Base-by-base conservation (phyloP, 305 asterid genomes). In the Fraxinus baroniana region DNA sequence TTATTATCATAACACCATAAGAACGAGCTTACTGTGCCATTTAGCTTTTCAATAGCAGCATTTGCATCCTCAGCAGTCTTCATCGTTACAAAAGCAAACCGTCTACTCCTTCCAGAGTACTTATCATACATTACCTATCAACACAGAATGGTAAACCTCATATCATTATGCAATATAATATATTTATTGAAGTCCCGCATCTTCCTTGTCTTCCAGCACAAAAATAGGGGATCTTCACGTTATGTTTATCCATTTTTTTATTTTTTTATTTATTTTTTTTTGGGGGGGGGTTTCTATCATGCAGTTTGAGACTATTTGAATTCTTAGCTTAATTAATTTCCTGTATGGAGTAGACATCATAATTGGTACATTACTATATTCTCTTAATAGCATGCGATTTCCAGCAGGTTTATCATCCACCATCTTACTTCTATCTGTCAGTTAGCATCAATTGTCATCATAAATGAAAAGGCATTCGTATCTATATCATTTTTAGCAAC, bases 11-110 rank as follows among this genome's bases (percentile, higher is more conserved):
- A 44, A 52, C 17, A 20, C 41, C 24, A 46, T 28, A 30, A 18
- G 41, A 26, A 74, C 6, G 20, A 49, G 77, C 96, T 85, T 87
- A 95, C 98, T 0, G 98, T 91, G 88, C 93, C 98, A 52, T 95
- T 91, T 35, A 95, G 90, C 88, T 92, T 95, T 79, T 92, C 98
- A 79, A 81, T 64, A 55, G 93, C 94, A 32, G 93, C 92, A 82
- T 76, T 85, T 77, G 98, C 97, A 81, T 95, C 98, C 87, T 93
- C 96, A 18, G 81, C 87, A 12, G 96, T 89, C 86, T 88, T 92
- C 97, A 93, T 95, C 9, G 96, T 95, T 33, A 95, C 96, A 81
- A 95, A 95, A 49, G 92, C 98, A 88, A 93, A 95, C 10, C 98
- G 88, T 20, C 98, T 87, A 89, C 98, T 95, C 83, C 98, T 92